phyloP scores from a whole-genome alignment of 2,329 filamentous ascomycete species.

The Fulvia fulva region DNA sequence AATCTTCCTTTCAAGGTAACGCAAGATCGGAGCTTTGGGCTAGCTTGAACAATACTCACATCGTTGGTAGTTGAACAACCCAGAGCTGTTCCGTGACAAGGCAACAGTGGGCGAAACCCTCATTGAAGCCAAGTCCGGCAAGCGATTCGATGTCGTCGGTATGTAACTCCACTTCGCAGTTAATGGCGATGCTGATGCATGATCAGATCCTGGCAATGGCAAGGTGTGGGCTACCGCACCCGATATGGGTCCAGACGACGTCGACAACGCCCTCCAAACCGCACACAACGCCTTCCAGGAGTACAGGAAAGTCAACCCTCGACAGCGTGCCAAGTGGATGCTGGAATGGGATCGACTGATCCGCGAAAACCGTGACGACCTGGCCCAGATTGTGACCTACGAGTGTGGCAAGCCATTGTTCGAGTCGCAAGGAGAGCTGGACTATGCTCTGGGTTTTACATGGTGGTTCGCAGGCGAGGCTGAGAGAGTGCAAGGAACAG shows the following conservation, averaged over 20 bases:
- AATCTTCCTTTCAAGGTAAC: conserved; percentile 44
- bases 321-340: conserved; percentile 58
- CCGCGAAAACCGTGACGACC: conserved; percentile 57
- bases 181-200: background rate
- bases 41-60: conserved; percentile 1
- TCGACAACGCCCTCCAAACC: conserved; percentile 56
- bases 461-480: conserved; percentile 60
- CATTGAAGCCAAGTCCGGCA: conserved; percentile 54
- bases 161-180: conserved; percentile 1
- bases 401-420: conserved; percentile 54
- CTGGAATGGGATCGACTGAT: conserved; percentile 64
- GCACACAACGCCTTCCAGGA: conserved; percentile 58
- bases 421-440: conserved; percentile 51
- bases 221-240: conserved; percentile 48
- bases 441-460: conserved; percentile 52
- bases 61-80: conserved; percentile 47
- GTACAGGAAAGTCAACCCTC: conserved; percentile 58
- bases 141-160: conserved; percentile 56
- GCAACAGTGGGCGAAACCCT: conserved; percentile 54
- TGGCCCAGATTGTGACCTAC: conserved; percentile 60
- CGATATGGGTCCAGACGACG: conserved; percentile 53
- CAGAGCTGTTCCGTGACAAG: conserved; percentile 52
- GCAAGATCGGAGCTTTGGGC: background rate
- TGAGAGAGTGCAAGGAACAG: conserved; percentile 59
- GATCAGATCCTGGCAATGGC: conserved; percentile 49